Evolutionary conservation across 345 rosid species (phyloP).

Genomic region (Aethionema arabicum): DNA sequence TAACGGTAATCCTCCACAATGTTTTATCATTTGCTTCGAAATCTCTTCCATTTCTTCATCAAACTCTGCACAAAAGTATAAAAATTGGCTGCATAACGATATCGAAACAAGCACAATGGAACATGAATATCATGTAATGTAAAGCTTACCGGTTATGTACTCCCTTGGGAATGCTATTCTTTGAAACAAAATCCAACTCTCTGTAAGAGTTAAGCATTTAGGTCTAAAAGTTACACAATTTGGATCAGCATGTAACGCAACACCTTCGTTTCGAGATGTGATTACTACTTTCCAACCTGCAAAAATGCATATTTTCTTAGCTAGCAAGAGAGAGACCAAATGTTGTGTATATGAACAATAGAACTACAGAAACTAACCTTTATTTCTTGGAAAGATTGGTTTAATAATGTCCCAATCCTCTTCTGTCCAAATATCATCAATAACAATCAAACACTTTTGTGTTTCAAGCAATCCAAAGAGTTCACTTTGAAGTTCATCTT

Average conservation of each 20-base stretch:
- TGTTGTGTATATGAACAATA: too few species aligned
- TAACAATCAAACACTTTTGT: constrained; percentile 38
- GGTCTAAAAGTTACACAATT: constrained; percentile 10
- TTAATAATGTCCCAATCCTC: constrained; percentile 34
- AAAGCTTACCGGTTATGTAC: constrained; percentile 20
- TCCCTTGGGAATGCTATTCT: constrained; percentile 27
- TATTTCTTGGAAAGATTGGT: constrained; percentile 25
- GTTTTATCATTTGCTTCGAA: constrained; percentile 2
- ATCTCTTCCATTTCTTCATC: constrained; percentile 9
- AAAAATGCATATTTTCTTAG: background rate
- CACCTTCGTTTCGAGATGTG: constrained; percentile 35
- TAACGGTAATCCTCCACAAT: constrained; percentile 21
- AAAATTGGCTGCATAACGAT: background rate
- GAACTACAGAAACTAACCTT: background rate
- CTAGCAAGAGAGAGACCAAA: too few species aligned
- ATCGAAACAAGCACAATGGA: background rate
- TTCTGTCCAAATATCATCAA: constrained; percentile 47
- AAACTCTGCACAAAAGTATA: background rate
- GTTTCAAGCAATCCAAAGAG: constrained; percentile 21
- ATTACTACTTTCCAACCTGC: constrained; percentile 36
- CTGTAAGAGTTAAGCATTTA: background rate
- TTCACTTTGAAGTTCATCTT: constrained; percentile 25
- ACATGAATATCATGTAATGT: background rate
- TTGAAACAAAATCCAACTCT: constrained; percentile 43
- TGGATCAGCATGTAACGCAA: constrained; percentile 7